These are phyloP conservation scores for Ulmus americana DNA, from an alignment of 331 rosid genomes.

Conservation along the genomic window DNA sequence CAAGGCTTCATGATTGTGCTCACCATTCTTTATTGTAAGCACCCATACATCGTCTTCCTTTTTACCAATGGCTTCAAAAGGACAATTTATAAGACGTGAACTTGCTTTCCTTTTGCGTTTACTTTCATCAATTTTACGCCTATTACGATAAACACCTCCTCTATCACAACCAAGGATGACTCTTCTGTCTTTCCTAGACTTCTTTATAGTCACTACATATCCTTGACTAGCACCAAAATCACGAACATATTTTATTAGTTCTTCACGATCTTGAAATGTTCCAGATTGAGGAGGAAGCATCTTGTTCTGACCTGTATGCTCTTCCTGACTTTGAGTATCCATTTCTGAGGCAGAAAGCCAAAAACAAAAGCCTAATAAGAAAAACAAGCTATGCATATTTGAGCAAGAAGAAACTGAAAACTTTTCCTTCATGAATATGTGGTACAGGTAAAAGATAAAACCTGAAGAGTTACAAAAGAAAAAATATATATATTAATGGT, in stretches of 20 bases:
- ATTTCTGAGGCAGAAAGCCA: conserved; percentile 9
- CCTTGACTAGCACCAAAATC: conserved; percentile 74
- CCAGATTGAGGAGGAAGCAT: conserved; percentile 60
- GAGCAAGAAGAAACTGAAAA: no score
- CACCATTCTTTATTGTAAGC: conserved; percentile 57
- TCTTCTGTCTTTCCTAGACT: conserved; percentile 74
- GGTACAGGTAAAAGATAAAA: no score
- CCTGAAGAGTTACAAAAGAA: no score
- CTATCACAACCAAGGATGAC: conserved; percentile 83
- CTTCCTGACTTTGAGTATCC: conserved; percentile 38
- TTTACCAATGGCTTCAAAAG: conserved; percentile 73
- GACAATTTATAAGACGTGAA: conserved; percentile 75
- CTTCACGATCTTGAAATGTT: conserved; percentile 63
- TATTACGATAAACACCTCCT: conserved; percentile 71
- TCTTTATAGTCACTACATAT: conserved; percentile 76
- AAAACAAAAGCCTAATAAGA: no score
- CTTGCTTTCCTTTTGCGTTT: conserved; percentile 65
- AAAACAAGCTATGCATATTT: no score
- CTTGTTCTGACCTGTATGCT: conserved; percentile 22
- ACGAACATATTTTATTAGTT: conserved; percentile 59
- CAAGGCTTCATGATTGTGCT: conserved; percentile 70
- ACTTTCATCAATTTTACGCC: conserved; percentile 71
- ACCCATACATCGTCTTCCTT: conserved; percentile 62
- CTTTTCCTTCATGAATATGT: no score
- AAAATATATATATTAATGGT: no score